Conservation (phyloP, 2,329 filamentous ascomycete species). For the Ophiostoma perfectum region DNA sequence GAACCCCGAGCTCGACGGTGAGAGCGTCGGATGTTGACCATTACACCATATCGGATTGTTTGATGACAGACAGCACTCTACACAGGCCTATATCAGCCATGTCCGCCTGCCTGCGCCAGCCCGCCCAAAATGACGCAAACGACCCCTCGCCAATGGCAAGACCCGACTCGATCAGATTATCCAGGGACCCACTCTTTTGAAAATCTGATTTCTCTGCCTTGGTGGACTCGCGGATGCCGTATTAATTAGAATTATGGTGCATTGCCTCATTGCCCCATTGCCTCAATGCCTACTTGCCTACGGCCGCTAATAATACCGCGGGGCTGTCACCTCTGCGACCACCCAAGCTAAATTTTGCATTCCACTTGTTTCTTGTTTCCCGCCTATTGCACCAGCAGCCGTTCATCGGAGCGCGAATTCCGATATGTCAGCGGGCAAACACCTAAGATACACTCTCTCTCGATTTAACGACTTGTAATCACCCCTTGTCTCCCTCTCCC, state of each 20-base stretch:
- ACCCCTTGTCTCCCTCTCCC: background rate
- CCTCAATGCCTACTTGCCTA: too few relatives aligned
- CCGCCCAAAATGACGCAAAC: constrained; percentile 1
- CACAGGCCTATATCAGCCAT: background rate
- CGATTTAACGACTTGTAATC: background rate
- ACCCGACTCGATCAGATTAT: constrained; percentile 12
- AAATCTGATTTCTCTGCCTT: constrained; percentile 9
- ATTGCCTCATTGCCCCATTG: too few relatives aligned
- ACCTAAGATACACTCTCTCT: background rate
- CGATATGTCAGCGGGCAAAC: constrained; percentile 22
- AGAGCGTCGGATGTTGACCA: constrained; percentile 27
- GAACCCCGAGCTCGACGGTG: constrained; percentile 28
- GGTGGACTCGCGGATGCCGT: too few relatives aligned
- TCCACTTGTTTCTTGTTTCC: background rate
- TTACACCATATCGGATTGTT: constrained; percentile 27
- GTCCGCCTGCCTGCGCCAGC: background rate
- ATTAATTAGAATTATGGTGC: too few relatives aligned
- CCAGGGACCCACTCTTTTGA: constrained; percentile 7
- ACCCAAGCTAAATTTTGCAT: background rate
- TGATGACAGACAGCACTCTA: background rate
- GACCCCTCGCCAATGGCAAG: constrained; percentile 11
- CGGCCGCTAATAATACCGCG: too few relatives aligned
- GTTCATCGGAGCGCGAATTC: constrained; percentile 24
- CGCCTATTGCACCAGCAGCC: constrained; percentile 14
- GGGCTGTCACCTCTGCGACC: background rate